Base-by-base conservation (phyloP, 2,329 filamentous ascomycete genomes). In the Lachnellula arida region DNA sequence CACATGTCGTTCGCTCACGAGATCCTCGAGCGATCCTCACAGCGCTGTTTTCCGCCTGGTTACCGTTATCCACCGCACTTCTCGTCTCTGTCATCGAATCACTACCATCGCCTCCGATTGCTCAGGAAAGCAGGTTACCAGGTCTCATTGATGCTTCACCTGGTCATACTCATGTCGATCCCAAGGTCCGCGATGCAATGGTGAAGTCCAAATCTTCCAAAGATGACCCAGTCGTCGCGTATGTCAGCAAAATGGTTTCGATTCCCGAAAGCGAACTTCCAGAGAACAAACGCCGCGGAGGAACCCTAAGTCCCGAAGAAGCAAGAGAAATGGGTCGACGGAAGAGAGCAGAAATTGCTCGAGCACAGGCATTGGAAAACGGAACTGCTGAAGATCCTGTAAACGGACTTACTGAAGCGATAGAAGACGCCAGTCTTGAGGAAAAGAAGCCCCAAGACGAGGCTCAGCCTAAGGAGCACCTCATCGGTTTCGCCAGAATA, bases 241-340 rank as follows among this genome's bases (percentile, higher is more conserved):
- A 96, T 63, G 89, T 99, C 58, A 97, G 93, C 74, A 99, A 99
- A 71, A 97, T 99, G 91, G 89, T 97, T 1, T 94, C 94, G 0
- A 81, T 99, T 12, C 93, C 91, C 0, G 90, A 95, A 67, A 97
- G 90, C 71, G 93, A 99, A 65, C 77, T 99, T 5, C 89, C 90
- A 0, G 84, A 93, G 51, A 96, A 96, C 71, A 95, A 88, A 71
- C 81, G 90, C 46, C 80, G 84, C 15, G 72, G 74, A 15, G 85
- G 87, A 0, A 83, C 85, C 44, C 80, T 97, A 67, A 96, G 84
- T 40, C 88, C 91, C 1, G 94, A 96, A 60, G 94, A 97, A 73
- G 94, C 94, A 3, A 79, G 89, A 62, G 92, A 97, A 60, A 74
- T 97, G 56, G 94, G 89, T 0, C 82, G 91, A 15, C 89, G 86